Conservation (phyloP, 345 rosid genomes). For the Diplotaxis tenuifolia region DNA sequence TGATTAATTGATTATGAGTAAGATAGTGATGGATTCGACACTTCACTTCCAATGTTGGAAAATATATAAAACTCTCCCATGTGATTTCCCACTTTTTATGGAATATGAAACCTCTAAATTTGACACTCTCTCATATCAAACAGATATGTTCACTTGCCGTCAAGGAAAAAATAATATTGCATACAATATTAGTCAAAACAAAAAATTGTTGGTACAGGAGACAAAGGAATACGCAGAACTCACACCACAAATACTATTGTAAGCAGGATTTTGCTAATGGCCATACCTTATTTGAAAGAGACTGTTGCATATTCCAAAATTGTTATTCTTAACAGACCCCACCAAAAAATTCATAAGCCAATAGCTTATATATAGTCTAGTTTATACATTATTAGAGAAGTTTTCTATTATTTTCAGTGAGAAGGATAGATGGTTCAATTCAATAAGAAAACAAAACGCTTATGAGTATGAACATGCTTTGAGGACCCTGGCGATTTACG, state of each 20-base stretch:
- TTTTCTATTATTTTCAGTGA: background rate
- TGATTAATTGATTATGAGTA: background rate
- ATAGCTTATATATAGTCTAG: background rate
- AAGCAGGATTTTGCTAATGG: background rate
- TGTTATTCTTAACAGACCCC: background rate
- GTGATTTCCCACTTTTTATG: conserved; percentile 15
- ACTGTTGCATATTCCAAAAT: background rate
- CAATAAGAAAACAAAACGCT: conserved; percentile 3
- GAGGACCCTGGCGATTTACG: conserved; percentile 9
- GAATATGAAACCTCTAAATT: background rate
- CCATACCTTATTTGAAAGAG: background rate
- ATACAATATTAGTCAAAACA: too few relatives aligned
- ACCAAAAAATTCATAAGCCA: background rate
- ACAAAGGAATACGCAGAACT: too few relatives aligned
- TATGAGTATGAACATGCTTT: background rate
- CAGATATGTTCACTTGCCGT: background rate
- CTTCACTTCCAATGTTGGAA: conserved; percentile 5
- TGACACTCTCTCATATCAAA: background rate
- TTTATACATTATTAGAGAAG: too few relatives aligned
- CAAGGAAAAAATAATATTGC: background rate
- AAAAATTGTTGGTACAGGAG: too few relatives aligned
- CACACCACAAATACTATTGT: conserved; percentile 4
- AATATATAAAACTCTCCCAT: conserved; percentile 12
- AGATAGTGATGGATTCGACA: conserved; percentile 31
- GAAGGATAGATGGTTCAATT: conserved; percentile 2